These are phyloP conservation scores for Aspergillus neoniger DNA, from an alignment of 2,329 filamentous ascomycete genomes.

Conservation along the genomic window DNA sequence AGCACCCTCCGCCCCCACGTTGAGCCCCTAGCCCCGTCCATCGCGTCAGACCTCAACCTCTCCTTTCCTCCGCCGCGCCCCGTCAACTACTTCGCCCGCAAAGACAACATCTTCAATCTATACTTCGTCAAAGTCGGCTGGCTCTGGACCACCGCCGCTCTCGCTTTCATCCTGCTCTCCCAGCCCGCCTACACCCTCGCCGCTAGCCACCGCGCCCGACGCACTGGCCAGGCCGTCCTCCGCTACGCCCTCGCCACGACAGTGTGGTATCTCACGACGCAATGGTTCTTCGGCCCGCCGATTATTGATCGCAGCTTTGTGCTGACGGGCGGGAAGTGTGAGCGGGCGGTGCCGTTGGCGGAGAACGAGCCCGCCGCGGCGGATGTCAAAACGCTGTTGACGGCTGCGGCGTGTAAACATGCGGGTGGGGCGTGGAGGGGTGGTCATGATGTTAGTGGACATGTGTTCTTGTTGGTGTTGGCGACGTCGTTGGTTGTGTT, in stretches of 20 bases:
- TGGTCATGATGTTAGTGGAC: slow-evolving; percentile 95
- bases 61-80: slow-evolving; percentile 22
- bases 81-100: slow-evolving; percentile 81
- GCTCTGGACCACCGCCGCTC: slow-evolving; percentile 82
- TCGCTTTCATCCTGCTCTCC: slow-evolving; percentile 67
- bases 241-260: slow-evolving; percentile 73
- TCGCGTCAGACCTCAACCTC: slow-evolving; percentile 33
- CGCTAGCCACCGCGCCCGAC: slow-evolving; percentile 45
- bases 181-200: slow-evolving; percentile 60
- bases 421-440: slow-evolving; percentile 83
- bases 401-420: slow-evolving; percentile 77
- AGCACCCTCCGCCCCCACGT: slow-evolving; percentile 41
- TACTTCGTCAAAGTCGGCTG: slow-evolving; percentile 95
- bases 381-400: slow-evolving; percentile 56
- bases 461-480: slow-evolving; percentile 88
- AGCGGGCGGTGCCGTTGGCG: slow-evolving; percentile 56
- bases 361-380: slow-evolving; percentile 23
- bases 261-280: slow-evolving; percentile 84
- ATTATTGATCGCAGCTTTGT: slow-evolving; percentile 87
- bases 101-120: slow-evolving; percentile 87
- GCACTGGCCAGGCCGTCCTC: slow-evolving; percentile 60
- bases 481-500: slow-evolving; percentile 79
- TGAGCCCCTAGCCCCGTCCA: slow-evolving; percentile 42
- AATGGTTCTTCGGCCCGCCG: slow-evolving; percentile 93
- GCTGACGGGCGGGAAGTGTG: slow-evolving; percentile 84